phyloP scores from a whole-genome alignment of 352 stramenopile genomes.

The Phytophthora multivora region DNA sequence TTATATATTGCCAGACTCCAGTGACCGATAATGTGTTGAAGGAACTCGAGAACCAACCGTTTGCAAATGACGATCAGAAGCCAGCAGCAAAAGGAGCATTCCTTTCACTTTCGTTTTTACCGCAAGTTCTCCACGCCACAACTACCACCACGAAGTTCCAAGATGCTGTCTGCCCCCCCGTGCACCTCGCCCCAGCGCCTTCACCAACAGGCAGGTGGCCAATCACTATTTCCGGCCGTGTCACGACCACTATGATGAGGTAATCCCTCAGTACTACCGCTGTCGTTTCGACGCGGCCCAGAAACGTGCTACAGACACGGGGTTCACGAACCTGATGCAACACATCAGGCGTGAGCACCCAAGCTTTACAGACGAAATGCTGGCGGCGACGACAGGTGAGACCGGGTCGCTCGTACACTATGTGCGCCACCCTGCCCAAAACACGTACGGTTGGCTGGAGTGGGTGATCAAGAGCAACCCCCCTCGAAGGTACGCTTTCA shows the following conservation, averaged over 20 bases:
- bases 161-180: background rate
- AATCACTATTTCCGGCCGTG: background rate
- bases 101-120: no score
- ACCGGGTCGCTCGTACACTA: background rate
- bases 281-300: conserved; percentile 13
- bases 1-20: no score
- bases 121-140: no score
- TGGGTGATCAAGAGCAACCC: background rate
- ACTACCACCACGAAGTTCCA: no score
- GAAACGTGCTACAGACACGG: background rate
- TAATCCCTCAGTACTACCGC: conserved; percentile 7
- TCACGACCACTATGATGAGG: conserved; percentile 2
- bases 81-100: no score
- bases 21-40: no score
- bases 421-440: background rate
- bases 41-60: no score
- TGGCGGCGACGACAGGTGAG: background rate
- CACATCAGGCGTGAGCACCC: conserved; percentile 1
- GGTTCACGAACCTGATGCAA: conserved; percentile 9
- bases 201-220: background rate
- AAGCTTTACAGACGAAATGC: background rate
- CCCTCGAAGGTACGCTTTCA: no score
- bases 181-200: background rate
- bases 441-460: background rate
- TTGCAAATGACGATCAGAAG: no score